Conservation (phyloP, 2,329 filamentous ascomycete genomes). For the Fusarium udum region DNA sequence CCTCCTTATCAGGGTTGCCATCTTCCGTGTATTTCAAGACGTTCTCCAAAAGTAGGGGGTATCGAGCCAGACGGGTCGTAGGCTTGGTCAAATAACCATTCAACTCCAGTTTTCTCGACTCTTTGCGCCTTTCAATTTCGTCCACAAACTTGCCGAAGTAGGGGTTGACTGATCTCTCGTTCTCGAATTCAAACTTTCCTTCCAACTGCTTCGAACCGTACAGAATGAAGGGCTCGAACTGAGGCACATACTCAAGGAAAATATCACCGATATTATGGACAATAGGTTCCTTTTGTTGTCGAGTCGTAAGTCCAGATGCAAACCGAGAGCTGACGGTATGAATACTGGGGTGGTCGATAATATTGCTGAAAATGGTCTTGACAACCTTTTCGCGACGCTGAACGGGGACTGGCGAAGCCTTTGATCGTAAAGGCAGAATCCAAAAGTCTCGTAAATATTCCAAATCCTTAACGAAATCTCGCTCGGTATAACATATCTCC, state of each 20-base stretch:
- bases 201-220: constrained; percentile 97
- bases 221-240: constrained; percentile 94
- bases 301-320: constrained; percentile 84
- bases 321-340: constrained; percentile 90
- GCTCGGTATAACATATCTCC: constrained; percentile 97
- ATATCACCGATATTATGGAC: constrained; percentile 93
- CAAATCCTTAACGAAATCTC: constrained; percentile 98
- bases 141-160: constrained; percentile 92
- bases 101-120: constrained; percentile 94
- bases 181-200: constrained; percentile 97
- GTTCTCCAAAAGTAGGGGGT: constrained; percentile 90
- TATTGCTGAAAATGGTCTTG: constrained; percentile 93
- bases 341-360: constrained; percentile 82
- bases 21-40: constrained; percentile 92
- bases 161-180: constrained; percentile 87
- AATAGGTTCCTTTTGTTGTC: constrained; percentile 90
- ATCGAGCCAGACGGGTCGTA: constrained; percentile 92
- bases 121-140: constrained; percentile 93
- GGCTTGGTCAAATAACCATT: constrained; percentile 99
- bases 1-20: constrained; percentile 87
- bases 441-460: constrained; percentile 98
- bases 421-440: constrained; percentile 89
- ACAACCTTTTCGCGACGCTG: constrained; percentile 90
- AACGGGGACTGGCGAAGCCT: constrained; percentile 87
- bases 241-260: constrained; percentile 89